These are phyloP conservation scores for Rhododendron griersonianum DNA, from an alignment of 148 eudicot species.

Conservation along the genomic window DNA sequence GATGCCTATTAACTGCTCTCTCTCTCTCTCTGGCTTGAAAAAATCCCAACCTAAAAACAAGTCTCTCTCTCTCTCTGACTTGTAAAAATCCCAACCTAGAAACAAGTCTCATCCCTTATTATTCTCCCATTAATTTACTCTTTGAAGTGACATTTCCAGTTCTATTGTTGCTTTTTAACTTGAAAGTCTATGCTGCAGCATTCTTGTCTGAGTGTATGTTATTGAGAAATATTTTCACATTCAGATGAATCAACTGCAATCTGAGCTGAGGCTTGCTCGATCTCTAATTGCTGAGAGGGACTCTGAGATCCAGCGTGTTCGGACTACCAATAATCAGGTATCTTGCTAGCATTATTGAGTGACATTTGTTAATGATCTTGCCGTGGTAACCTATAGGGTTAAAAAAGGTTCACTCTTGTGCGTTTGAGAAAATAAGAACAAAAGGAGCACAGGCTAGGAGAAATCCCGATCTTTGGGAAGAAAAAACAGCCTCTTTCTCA, in stretches of 20 bases:
- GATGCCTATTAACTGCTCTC: neutral
- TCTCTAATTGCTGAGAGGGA: conserved; percentile 91
- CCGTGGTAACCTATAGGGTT: neutral
- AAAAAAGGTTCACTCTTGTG: neutral
- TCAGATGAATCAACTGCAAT: conserved; percentile 94
- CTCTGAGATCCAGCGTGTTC: conserved; percentile 72
- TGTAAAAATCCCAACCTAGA: neutral
- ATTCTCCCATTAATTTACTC: neutral
- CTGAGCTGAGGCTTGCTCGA: conserved; percentile 93
- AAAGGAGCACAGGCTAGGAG: neutral
- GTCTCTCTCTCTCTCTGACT: neutral
- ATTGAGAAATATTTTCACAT: neutral
- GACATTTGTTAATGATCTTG: neutral
- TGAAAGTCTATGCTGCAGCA: neutral
- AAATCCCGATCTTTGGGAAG: neutral
- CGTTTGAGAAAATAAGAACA: neutral
- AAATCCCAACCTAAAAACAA: neutral
- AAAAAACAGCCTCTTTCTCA: neutral
- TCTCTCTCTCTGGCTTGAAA: neutral
- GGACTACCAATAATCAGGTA: conserved; percentile 88
- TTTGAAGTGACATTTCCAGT: neutral
- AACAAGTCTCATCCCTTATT: neutral
- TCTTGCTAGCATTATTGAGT: neutral
- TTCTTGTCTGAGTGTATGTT: neutral
- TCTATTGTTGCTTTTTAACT: neutral